Conservation (phyloP, 2,329 filamentous ascomycete genomes). For the Zasmidium citrigriseum region DNA sequence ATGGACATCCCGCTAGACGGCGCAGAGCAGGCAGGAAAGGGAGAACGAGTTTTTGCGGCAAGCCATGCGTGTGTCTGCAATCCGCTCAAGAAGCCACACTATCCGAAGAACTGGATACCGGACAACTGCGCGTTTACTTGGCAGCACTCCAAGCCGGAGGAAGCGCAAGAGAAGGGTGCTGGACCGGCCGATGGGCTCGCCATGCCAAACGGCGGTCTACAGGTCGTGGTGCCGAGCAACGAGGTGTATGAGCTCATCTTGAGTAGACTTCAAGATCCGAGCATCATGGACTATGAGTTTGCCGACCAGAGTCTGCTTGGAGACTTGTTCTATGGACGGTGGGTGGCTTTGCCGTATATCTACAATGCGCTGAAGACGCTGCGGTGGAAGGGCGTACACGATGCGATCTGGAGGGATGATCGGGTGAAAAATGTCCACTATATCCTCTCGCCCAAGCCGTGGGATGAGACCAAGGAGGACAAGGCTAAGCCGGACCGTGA, state of each 20-base stretch:
- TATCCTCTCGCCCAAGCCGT: constrained; percentile 63
- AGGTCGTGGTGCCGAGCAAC: constrained; percentile 61
- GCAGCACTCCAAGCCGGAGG: constrained; percentile 54
- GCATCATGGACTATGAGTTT: constrained; percentile 57
- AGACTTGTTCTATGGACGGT: constrained; percentile 59
- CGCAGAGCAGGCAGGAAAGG: constrained; percentile 52
- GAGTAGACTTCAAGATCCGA: constrained; percentile 46
- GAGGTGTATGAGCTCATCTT: constrained; percentile 55
- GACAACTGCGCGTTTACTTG: constrained; percentile 63
- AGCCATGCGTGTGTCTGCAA: constrained; percentile 87
- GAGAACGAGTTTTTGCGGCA: constrained; percentile 74
- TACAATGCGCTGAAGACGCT: constrained; percentile 66
- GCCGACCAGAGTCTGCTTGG: constrained; percentile 60
- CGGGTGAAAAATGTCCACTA: constrained; percentile 65
- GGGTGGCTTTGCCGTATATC: constrained; percentile 61
- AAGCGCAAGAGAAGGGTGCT: constrained; percentile 56
- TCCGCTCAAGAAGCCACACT: constrained; percentile 74
- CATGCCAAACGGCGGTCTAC: constrained; percentile 62
- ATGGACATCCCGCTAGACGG: constrained; percentile 78
- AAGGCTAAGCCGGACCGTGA: constrained; percentile 43
- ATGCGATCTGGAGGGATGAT: constrained; percentile 61
- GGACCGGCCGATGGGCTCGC: constrained; percentile 52
- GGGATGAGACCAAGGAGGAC: constrained; percentile 55
- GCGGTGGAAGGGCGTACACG: constrained; percentile 57
- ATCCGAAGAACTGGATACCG: constrained; percentile 70